Percentiles rank a stretch among this genome's conserved stretches.
These are phyloP conservation scores for Corymbia maculata DNA, from an alignment of 345 rosid genomes.

Conservation along the genomic window DNA sequence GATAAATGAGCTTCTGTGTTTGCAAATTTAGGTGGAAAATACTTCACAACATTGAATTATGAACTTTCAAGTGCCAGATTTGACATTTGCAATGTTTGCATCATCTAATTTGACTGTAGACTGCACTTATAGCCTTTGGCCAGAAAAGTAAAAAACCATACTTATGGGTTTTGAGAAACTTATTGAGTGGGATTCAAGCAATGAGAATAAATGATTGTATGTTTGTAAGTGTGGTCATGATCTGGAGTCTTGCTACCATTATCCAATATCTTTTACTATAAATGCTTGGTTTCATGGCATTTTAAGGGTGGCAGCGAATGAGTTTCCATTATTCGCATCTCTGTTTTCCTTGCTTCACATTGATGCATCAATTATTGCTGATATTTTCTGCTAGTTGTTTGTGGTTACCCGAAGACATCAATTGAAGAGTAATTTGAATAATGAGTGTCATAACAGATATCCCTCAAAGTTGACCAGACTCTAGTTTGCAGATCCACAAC, in stretches of 20 bases:
- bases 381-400: not conserved
- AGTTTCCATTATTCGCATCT: not conserved
- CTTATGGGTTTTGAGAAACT: not conserved
- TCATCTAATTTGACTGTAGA: not conserved
- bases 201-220: not conserved
- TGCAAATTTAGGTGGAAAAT: not conserved
- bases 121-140: not conserved
- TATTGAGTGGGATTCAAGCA: not conserved
- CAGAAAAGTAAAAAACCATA: not conserved
- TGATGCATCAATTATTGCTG: not conserved
- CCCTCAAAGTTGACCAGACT: not conserved
- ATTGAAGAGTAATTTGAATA: not conserved
- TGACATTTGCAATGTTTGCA: not conserved
- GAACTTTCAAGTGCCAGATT: not conserved
- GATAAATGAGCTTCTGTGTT: not conserved
- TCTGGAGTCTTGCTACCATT: not conserved
- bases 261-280: not conserved
- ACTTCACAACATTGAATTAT: not conserved
- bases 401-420: not conserved
- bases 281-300: not conserved
- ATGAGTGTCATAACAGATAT: not conserved
- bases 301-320: not conserved
- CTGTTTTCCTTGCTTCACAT: not conserved
- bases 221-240: not conserved
- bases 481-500: not conserved